These are phyloP conservation scores for Phytophthora ramorum DNA, from an alignment of 352 stramenopile genomes.

Conservation along the genomic window DNA sequence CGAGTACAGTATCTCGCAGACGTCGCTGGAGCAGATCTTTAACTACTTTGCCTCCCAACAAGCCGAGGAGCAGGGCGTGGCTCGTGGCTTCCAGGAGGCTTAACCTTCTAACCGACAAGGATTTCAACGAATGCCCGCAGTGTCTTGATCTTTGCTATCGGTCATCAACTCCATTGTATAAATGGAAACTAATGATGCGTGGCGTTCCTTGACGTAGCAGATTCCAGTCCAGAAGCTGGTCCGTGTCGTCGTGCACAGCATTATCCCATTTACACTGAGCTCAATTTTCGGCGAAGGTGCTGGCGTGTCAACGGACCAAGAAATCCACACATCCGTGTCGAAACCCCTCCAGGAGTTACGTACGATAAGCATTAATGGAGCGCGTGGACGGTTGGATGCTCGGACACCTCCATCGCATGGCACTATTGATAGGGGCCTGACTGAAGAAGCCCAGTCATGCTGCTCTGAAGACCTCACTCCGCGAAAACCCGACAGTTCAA, in stretches of 20 bases:
- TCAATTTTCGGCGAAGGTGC: constrained; percentile 17
- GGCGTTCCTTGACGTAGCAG: constrained; percentile 15
- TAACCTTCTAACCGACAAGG: constrained; percentile 1
- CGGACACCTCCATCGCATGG: constrained; percentile 18
- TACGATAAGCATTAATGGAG: constrained; percentile 6
- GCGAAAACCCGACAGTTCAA: constrained; percentile 22
- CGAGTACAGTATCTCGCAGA: constrained; percentile 91
- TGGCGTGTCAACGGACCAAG: neutral
- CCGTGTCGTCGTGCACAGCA: neutral
- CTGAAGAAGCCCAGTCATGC: neutral
- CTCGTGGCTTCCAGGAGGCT: constrained; percentile 42
- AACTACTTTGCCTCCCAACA: constrained; percentile 88
- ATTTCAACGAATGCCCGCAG: neutral
- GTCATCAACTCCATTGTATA: constrained; percentile 7
- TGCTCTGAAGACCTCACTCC: constrained; percentile 10
- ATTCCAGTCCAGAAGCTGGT: constrained; percentile 5
- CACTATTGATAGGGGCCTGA: constrained; percentile 27
- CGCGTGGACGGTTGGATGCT: neutral
- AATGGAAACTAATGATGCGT: constrained; percentile 25
- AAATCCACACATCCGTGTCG: constrained; percentile 1
- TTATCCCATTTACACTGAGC: constrained; percentile 8
- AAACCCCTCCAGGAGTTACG: constrained; percentile 23
- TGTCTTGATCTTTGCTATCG: neutral
- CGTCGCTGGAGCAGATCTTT: constrained; percentile 92
- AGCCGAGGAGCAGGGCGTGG: constrained; percentile 46